Base-by-base conservation (phyloP, 768 basidiomycete species). In the Tricholoma furcatifolium region DNA sequence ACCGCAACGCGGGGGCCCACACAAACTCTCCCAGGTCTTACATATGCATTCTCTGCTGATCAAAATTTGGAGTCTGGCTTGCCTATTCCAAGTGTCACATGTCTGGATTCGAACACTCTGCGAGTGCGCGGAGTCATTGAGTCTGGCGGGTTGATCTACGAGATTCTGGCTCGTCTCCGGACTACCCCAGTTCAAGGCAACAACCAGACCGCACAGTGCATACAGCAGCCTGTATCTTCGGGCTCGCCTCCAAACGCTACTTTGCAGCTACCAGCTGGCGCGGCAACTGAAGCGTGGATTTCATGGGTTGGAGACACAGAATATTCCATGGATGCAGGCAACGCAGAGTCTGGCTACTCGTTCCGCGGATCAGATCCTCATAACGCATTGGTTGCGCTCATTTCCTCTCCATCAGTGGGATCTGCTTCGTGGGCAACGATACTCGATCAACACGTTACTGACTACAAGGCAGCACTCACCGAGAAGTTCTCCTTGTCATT, bases 221-320 rank as follows among this genome's bases (percentile, higher is more conserved):
- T 66, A 14, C 69, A 71, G 53, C 52, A 62, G 36, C 68, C 70
- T 3, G 67, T 68, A 17, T 36, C 65, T 1, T 66, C 46, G 15
- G 69, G 70, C 9, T 38, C 60, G 27, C 64, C 72, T 4, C 67
- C 70, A 7, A 82, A 82, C 49, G 74, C 72, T 21, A 73, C 73
- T 45, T 68, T 89, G 18, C 67, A 66, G 30, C 72, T 89, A 12
- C 64, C 62, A 6, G 68, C 65, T 18, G 57, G 65, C 2, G 65
- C 71, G 17, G 71, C 78, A 23, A 69, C 70, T 2, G 82, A 84
- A 53, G 74, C 82, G 0, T 87, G 82, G 84, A 67, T 88, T 58
- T 79, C 81, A 6, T 89, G 87, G 86, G 79, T 83, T 15, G 88
- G 87, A n/a, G 85, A 76, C 24, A 90, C 88, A 14, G 77, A 88